phyloP scores from a whole-genome alignment of 345 rosid genomes.

The Euphorbia tirucalli region DNA sequence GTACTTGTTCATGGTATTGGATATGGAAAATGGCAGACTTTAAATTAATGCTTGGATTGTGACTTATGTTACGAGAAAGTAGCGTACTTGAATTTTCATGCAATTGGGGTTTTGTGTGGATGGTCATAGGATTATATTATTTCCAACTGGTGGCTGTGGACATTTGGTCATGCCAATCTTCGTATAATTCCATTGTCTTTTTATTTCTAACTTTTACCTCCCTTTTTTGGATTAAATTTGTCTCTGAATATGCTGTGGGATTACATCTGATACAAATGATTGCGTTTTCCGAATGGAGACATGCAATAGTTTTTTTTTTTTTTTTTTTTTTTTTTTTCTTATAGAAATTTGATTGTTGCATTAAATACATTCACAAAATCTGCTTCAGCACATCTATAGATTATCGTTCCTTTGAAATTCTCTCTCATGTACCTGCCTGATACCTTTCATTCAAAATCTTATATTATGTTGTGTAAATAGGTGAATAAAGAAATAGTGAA shows the following conservation, averaged over 20 bases:
- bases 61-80: too few relatives aligned
- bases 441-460: not conserved
- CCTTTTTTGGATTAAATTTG: not conserved
- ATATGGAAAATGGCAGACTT: not conserved
- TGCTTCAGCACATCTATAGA: not conserved
- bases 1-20: not conserved
- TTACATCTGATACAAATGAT: not conserved
- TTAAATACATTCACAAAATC: not conserved
- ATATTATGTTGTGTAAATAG: slow-evolving; percentile 34
- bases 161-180: not conserved
- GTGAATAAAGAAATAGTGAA: slow-evolving; percentile 89
- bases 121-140: not conserved
- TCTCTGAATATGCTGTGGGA: not conserved
- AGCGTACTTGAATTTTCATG: too few relatives aligned
- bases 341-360: not conserved
- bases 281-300: not conserved
- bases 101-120: not conserved
- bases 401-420: not conserved
- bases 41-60: too few relatives aligned
- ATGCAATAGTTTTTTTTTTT: too few relatives aligned
- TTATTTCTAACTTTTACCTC: not conserved
- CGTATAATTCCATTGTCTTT: not conserved
- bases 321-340: not conserved
- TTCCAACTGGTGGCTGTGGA: too few relatives aligned
- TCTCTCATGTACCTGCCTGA: not conserved